Percentiles rank a stretch among this genome's conserved stretches.
Evolutionary conservation across 305 asterid species (phyloP).

Genomic region (Coffea humblotiana): DNA sequence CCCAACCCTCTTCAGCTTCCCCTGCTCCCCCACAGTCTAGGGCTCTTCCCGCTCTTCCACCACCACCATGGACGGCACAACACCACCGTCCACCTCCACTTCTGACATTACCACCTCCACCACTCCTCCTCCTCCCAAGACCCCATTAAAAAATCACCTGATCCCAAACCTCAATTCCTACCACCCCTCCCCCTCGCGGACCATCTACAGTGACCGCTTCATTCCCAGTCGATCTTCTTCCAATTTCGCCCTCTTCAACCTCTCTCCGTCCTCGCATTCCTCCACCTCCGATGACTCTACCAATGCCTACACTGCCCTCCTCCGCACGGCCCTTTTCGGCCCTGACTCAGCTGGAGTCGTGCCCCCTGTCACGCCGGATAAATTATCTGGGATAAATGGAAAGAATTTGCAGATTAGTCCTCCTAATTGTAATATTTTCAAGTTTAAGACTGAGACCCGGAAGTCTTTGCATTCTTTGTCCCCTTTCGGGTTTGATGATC

Average conservation of each 20-base stretch:
- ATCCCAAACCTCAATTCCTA: slow-evolving; percentile 12
- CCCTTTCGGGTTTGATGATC: slow-evolving; percentile 78
- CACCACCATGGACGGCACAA: slow-evolving; percentile 21
- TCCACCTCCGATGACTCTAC: slow-evolving; percentile 45
- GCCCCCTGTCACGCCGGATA: slow-evolving; percentile 61
- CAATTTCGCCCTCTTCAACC: slow-evolving; percentile 71
- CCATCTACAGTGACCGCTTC: slow-evolving; percentile 84
- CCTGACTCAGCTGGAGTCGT: slow-evolving; percentile 44
- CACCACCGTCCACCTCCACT: slow-evolving; percentile 17
- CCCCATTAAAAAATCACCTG: slow-evolving; percentile 16
- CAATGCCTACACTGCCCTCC: slow-evolving; percentile 59
- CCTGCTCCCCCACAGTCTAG: neutral
- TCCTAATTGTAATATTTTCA: slow-evolving; percentile 73
- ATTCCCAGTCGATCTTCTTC: slow-evolving; percentile 82
- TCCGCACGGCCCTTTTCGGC: slow-evolving; percentile 71
- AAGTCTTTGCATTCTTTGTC: slow-evolving; percentile 54
- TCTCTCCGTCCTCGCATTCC: slow-evolving; percentile 37
- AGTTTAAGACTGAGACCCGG: slow-evolving; percentile 73
- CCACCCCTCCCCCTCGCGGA: slow-evolving; percentile 40
- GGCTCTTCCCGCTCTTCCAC: slow-evolving; percentile 11
- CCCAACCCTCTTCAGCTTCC: neutral
- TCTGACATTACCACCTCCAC: slow-evolving; percentile 7
- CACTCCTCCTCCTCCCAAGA: neutral
- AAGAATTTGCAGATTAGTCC: slow-evolving; percentile 41
- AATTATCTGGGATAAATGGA: slow-evolving; percentile 32